Percentiles rank a stretch among this genome's conserved stretches.
These are phyloP conservation scores for Hypholoma fasciculare DNA, from an alignment of 768 basidiomycete genomes.

Conservation along the genomic window DNA sequence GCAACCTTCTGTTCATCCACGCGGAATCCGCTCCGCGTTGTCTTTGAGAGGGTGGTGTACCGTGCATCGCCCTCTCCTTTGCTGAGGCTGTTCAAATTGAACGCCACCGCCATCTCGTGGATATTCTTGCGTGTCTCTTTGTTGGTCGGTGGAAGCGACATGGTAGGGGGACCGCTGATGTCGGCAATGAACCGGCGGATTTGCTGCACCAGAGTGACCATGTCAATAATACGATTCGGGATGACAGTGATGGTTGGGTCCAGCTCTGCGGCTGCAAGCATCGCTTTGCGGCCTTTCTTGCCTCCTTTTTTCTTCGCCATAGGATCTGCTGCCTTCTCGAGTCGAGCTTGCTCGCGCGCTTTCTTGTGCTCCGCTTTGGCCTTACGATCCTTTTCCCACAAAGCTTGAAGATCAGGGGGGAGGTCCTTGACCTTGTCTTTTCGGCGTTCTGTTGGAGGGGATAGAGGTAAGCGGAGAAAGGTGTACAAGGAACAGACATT, in stretches of 20 bases:
- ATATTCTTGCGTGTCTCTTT: slow-evolving; percentile 70
- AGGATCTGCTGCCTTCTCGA: slow-evolving; percentile 63
- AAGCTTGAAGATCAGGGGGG: slow-evolving; percentile 57
- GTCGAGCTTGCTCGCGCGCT: slow-evolving; percentile 54
- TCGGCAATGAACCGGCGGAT: slow-evolving; percentile 71
- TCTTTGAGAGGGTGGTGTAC: slow-evolving; percentile 80
- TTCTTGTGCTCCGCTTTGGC: slow-evolving; percentile 81
- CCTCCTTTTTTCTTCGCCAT: slow-evolving; percentile 61
- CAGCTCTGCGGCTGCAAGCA: slow-evolving; percentile 53
- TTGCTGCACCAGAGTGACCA: slow-evolving; percentile 66
- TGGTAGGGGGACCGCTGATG: slow-evolving; percentile 44
- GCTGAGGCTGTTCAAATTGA: slow-evolving; percentile 77
- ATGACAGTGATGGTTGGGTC: slow-evolving; percentile 43
- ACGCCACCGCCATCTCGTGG: slow-evolving; percentile 80
- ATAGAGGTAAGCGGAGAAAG: background rate
- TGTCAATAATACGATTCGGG: slow-evolving; percentile 59
- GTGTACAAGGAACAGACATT: slow-evolving; percentile 22
- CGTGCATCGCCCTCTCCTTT: slow-evolving; percentile 67
- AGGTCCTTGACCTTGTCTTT: slow-evolving; percentile 56
- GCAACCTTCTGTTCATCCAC: slow-evolving; percentile 65
- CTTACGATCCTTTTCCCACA: slow-evolving; percentile 80
- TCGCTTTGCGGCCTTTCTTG: slow-evolving; percentile 70
- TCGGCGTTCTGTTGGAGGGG: slow-evolving; percentile 31
- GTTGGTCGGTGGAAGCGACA: slow-evolving; percentile 79
- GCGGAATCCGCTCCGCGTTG: slow-evolving; percentile 50